A percentile compares a stretch with the other conserved stretches of the same genome.
These are phyloP conservation scores for Penicillium soppii DNA, from an alignment of 495 filamentous ascomycete species.

Conservation along the genomic window DNA sequence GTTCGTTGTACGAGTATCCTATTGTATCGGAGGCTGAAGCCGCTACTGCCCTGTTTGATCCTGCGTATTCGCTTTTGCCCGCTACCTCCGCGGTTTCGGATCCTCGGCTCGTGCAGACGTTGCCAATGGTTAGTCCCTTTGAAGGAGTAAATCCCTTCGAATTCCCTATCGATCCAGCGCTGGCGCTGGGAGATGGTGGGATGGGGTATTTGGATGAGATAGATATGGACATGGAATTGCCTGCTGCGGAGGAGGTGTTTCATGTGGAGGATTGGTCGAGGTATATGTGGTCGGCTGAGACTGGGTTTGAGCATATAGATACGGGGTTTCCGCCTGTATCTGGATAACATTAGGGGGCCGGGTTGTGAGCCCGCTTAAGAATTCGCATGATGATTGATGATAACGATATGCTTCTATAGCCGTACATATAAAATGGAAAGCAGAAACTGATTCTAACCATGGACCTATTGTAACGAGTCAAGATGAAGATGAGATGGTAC, in stretches of 20 bases:
- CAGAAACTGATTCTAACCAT: too few relatives aligned
- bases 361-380: not conserved
- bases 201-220: constrained; percentile 11
- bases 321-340: constrained; percentile 18
- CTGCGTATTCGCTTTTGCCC: constrained; percentile 17
- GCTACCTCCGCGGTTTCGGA: constrained; percentile 4
- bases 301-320: constrained; percentile 29
- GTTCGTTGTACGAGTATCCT: constrained; percentile 11
- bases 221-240: constrained; percentile 26
- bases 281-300: constrained; percentile 33
- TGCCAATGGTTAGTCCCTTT: constrained; percentile 21
- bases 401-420: not conserved
- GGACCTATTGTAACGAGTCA: too few relatives aligned
- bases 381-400: constrained; percentile 13
- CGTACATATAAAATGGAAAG: not conserved
- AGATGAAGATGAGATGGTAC: too few relatives aligned
- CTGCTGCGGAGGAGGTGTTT: constrained; percentile 21
- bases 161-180: constrained; percentile 21
- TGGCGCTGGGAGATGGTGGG: not conserved
- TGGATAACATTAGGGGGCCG: constrained; percentile 15
- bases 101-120: constrained; percentile 5
- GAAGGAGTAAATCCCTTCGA: constrained; percentile 23
- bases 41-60: constrained; percentile 15
- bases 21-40: not conserved
- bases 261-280: constrained; percentile 32